Conservation (phyloP, 371 early-diverging fungal species). For the Umbelopsis sp. region DNA sequence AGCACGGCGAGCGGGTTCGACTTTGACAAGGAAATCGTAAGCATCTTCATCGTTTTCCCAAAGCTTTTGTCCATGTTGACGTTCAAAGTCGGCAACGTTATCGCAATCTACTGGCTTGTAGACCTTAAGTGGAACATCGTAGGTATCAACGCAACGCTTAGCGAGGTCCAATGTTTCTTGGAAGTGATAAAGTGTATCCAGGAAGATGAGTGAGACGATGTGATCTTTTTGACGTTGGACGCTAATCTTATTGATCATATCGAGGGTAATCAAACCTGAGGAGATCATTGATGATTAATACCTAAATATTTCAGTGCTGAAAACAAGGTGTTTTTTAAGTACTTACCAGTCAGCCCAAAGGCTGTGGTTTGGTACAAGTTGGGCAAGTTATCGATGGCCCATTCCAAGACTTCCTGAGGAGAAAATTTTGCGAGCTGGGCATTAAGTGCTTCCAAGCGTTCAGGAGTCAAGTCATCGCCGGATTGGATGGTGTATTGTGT, state of each 20-base stretch:
- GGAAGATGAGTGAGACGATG: constrained; percentile 83
- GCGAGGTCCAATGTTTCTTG: constrained; percentile 86
- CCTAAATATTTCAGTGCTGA: constrained; percentile 2
- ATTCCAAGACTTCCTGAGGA: constrained; percentile 84
- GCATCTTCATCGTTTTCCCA: constrained; percentile 83
- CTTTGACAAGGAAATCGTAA: constrained; percentile 92
- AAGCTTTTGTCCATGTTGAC: constrained; percentile 73
- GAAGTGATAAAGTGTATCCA: constrained; percentile 94
- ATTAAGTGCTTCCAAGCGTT: constrained; percentile 69
- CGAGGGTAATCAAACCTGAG: constrained; percentile 73
- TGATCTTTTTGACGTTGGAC: constrained; percentile 55
- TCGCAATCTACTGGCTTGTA: constrained; percentile 71
- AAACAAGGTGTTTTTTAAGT: background rate
- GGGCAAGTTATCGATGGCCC: constrained; percentile 85
- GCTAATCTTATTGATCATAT: constrained; percentile 74
- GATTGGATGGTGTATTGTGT: constrained; percentile 36
- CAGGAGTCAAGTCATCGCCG: constrained; percentile 57
- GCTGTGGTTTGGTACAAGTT: constrained; percentile 90
- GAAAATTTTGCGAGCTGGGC: constrained; percentile 58
- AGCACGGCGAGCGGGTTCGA: constrained; percentile 90
- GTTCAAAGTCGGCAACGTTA: constrained; percentile 70
- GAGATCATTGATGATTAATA: background rate
- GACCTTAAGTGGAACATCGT: constrained; percentile 73
- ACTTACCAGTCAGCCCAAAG: constrained; percentile 79
- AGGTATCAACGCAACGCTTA: constrained; percentile 63